These are phyloP conservation scores for Citrus reticulata DNA, from an alignment of 345 rosid genomes.

Conservation along the genomic window DNA sequence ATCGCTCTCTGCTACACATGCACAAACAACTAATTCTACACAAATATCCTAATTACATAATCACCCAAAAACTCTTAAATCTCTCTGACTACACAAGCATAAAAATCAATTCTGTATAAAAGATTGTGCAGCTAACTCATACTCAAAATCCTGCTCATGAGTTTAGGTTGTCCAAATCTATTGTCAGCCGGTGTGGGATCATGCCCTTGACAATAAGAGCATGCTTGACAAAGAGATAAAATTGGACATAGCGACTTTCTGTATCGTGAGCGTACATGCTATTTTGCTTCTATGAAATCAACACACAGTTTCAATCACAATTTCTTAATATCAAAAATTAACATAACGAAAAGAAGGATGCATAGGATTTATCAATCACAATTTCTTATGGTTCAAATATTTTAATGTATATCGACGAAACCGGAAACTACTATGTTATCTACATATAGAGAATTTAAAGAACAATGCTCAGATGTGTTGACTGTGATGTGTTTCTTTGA, in stretches of 20 bases:
- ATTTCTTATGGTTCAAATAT: slow-evolving; percentile 7
- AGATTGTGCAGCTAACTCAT: not conserved
- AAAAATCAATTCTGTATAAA: not conserved
- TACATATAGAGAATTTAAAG: not conserved
- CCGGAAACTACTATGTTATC: not conserved
- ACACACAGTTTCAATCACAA: not conserved
- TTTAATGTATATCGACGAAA: slow-evolving; percentile 7
- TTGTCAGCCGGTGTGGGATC: too few species aligned
- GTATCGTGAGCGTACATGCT: not conserved
- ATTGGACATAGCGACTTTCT: not conserved
- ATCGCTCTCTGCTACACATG: not conserved
- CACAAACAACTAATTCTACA: not conserved
- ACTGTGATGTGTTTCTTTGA: not conserved
- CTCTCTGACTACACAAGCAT: not conserved
- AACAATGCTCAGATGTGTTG: not conserved
- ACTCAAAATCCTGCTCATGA: too few species aligned
- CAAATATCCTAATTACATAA: not conserved
- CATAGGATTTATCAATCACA: not conserved
- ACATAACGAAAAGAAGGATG: not conserved
- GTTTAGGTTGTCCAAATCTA: too few species aligned
- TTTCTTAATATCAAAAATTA: not conserved
- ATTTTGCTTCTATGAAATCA: too few species aligned
- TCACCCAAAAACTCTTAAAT: not conserved
- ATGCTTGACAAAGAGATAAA: not conserved
- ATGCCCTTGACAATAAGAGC: too few species aligned